Evolutionary conservation across 768 basidiomycete genomes (phyloP).

Genomic region (Suillus bovinus): DNA sequence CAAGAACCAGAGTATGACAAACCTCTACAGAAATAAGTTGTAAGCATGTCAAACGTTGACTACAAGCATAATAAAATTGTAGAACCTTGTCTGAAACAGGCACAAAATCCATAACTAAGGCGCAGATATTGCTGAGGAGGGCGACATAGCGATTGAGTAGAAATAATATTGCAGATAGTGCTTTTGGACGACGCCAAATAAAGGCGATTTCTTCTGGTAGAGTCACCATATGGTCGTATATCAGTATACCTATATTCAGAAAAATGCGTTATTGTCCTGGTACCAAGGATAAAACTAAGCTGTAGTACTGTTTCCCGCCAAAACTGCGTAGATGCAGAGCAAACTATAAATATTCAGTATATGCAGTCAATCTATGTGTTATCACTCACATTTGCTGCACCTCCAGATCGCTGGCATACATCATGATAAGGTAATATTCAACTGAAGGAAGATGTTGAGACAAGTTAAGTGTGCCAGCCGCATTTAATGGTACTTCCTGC

Average conservation of each 20-base stretch:
- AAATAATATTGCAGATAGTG: neutral
- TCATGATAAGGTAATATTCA: neutral
- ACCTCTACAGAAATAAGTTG: neutral
- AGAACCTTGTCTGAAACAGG: neutral
- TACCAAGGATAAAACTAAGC: neutral
- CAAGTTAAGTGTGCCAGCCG: too few relatives aligned
- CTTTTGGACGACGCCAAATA: too few relatives aligned
- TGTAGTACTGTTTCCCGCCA: neutral
- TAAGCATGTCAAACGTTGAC: neutral
- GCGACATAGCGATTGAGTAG: neutral
- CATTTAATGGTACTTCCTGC: neutral
- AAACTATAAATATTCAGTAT: neutral
- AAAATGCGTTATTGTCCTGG: neutral
- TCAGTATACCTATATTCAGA: neutral
- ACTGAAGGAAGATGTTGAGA: neutral
- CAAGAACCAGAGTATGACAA: neutral
- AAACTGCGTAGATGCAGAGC: neutral
- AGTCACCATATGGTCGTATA: neutral
- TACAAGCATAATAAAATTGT: neutral
- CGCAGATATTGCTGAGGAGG: neutral
- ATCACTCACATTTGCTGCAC: neutral
- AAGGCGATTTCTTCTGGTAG: neutral
- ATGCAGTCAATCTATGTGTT: neutral
- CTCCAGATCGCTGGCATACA: neutral
- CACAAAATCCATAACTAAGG: neutral